Percentiles rank a stretch among this genome's conserved stretches.
Conservation (phyloP, 176 grass and related monocot species). For the Ensete ventricosum region DNA sequence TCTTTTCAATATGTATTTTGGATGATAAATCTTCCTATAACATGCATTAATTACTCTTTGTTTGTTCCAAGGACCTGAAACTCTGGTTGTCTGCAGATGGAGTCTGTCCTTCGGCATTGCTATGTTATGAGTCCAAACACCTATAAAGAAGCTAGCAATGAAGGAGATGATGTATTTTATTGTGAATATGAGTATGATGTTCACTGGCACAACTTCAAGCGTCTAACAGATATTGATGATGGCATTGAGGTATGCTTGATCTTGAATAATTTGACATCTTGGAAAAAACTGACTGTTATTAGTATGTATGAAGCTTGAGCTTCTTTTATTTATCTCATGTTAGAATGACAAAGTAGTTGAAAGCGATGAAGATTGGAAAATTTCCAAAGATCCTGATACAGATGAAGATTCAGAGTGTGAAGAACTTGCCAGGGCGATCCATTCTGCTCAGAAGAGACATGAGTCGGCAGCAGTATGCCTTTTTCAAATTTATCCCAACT, state of each 20-base stretch:
- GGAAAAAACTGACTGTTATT: not conserved
- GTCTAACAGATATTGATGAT: conserved; percentile 65
- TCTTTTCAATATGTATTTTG: not conserved
- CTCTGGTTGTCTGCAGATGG: conserved; percentile 45
- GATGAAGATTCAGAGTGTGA: conserved; percentile 67
- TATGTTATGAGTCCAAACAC: conserved; percentile 61
- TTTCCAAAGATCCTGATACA: conserved; percentile 40
- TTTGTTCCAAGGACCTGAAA: conserved; percentile 1
- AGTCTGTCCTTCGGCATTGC: conserved; percentile 85
- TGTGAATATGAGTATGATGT: conserved; percentile 97
- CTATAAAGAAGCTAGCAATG: conserved; percentile 54
- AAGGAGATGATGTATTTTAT: conserved; percentile 94
- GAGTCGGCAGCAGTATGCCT: conserved; percentile 54
- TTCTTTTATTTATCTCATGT: conserved; percentile 16
- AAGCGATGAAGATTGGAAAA: conserved; percentile 42
- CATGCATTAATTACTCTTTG: not conserved
- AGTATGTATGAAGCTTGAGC: not conserved
- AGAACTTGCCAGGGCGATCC: conserved; percentile 27
- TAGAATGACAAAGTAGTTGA: conserved; percentile 38
- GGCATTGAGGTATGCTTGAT: conserved; percentile 35
- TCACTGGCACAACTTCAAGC: conserved; percentile 97
- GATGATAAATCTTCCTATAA: not conserved
- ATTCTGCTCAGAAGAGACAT: conserved; percentile 31
- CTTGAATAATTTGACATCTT: not conserved
- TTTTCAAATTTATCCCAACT: not conserved